phyloP scores from a whole-genome alignment of 352 stramenopile genomes.

The Pythium periplocum region DNA sequence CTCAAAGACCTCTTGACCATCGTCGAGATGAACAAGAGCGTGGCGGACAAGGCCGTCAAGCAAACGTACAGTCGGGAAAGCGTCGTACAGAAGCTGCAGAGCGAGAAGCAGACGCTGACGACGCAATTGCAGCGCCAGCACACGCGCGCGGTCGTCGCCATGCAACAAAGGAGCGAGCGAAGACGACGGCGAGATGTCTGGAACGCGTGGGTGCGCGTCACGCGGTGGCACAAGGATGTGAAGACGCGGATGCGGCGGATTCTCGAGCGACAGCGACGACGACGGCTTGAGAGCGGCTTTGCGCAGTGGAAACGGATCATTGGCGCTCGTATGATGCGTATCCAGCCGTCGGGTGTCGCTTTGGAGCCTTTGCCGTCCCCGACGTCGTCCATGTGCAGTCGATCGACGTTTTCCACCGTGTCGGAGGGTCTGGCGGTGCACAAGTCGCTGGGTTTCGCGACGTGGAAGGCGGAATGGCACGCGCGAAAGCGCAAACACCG shows the following conservation, averaged over 20 bases:
- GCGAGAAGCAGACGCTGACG: slow-evolving; percentile 23
- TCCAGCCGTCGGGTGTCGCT: neutral
- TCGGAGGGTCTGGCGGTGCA: slow-evolving; percentile 5
- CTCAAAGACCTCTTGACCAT: slow-evolving; percentile 63
- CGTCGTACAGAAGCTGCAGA: slow-evolving; percentile 19
- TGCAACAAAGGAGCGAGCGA: slow-evolving; percentile 15
- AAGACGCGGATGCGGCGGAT: neutral
- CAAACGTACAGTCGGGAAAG: slow-evolving; percentile 30
- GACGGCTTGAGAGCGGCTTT: neutral
- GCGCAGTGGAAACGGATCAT: neutral
- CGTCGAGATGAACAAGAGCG: slow-evolving; percentile 58
- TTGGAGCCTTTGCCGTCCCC: neutral
- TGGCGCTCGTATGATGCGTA: too few species aligned
- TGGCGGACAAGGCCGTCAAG: slow-evolving; percentile 36
- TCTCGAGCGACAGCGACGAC: neutral
- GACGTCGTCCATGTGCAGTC: slow-evolving; percentile 2
- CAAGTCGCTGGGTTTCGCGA: slow-evolving; percentile 18
- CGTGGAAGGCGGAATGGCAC: slow-evolving; percentile 25
- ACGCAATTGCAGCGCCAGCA: slow-evolving; percentile 19
- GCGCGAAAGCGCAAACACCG: slow-evolving; percentile 8
- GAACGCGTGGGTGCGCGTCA: slow-evolving; percentile 1
- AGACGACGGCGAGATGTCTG: slow-evolving; percentile 22
- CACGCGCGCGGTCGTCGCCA: slow-evolving; percentile 10
- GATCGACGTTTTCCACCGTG: slow-evolving; percentile 1
- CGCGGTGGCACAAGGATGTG: neutral